Percentiles rank a stretch among this genome's conserved stretches.
These are phyloP conservation scores for Chrysoporthe austroafricana DNA, from an alignment of 2,329 filamentous ascomycete genomes.

Conservation along the genomic window DNA sequence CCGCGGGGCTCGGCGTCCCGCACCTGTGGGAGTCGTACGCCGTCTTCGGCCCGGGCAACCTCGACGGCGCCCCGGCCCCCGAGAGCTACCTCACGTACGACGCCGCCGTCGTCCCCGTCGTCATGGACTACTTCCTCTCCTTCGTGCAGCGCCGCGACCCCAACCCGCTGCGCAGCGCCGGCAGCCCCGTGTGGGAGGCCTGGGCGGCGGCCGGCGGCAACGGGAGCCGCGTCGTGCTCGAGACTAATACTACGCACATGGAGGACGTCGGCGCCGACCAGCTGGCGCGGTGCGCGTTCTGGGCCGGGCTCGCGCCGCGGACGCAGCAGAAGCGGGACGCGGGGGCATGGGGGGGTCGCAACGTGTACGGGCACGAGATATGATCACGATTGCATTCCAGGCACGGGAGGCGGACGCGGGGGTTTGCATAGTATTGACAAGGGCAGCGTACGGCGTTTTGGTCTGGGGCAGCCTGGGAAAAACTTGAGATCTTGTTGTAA, in stretches of 20 bases:
- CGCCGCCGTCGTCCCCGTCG: conserved; percentile 47
- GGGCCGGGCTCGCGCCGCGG: conserved; percentile 42
- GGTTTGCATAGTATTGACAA: background rate
- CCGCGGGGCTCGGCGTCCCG: conserved; percentile 49
- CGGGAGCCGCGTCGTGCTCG: conserved; percentile 44
- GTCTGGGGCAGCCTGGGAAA: background rate
- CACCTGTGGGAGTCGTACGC: conserved; percentile 54
- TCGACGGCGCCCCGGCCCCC: conserved; percentile 35
- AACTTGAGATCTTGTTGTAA: background rate
- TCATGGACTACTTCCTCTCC: conserved; percentile 55
- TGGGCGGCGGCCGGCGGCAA: conserved; percentile 38
- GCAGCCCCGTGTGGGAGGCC: conserved; percentile 46
- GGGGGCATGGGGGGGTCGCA: conserved; percentile 35
- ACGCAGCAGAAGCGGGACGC: conserved; percentile 38
- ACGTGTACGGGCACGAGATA: conserved; percentile 2
- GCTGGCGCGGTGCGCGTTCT: conserved; percentile 45
- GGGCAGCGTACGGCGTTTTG: background rate
- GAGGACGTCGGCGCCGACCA: conserved; percentile 43
- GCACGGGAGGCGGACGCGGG: no score
- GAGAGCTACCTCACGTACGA: conserved; percentile 51
- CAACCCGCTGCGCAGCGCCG: conserved; percentile 40
- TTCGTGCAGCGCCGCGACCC: conserved; percentile 53
- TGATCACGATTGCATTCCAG: background rate
- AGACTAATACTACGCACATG: conserved; percentile 46
- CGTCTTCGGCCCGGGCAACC: conserved; percentile 51